These are phyloP conservation scores for Prototheca stagnorum DNA, from an alignment of 163 green algal species.

Conservation along the genomic window DNA sequence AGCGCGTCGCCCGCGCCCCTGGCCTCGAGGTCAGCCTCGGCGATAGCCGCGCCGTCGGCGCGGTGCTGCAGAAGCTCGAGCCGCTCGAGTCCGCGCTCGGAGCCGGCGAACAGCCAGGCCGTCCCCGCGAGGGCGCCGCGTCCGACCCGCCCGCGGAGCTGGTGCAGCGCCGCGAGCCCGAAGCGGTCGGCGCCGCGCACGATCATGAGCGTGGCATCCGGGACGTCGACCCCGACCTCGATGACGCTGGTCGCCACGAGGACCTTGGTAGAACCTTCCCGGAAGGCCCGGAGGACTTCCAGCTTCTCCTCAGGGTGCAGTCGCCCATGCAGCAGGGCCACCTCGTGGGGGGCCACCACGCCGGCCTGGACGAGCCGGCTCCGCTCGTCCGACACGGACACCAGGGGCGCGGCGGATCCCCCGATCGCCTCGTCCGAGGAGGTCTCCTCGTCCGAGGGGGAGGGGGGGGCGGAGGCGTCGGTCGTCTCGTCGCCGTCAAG, in stretches of 20 bases:
- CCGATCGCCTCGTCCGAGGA: too few species aligned
- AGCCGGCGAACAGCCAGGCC: slow-evolving; percentile 31
- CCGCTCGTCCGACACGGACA: slow-evolving; percentile 32
- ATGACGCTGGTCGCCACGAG: slow-evolving; percentile 78
- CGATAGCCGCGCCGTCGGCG: slow-evolving; percentile 49
- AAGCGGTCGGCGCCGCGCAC: slow-evolving; percentile 81
- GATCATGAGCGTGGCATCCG: slow-evolving; percentile 71
- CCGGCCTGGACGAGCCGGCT: slow-evolving; percentile 15
- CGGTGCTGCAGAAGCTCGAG: slow-evolving; percentile 32
- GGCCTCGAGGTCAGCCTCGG: slow-evolving; percentile 44
- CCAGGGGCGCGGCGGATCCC: too few species aligned
- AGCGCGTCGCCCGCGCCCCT: slow-evolving; percentile 22
- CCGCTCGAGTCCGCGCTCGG: slow-evolving; percentile 1
- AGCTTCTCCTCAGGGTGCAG: slow-evolving; percentile 64
- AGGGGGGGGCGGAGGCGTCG: too few species aligned
- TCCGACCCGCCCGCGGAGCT: slow-evolving; percentile 79
- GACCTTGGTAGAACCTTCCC: slow-evolving; percentile 37
- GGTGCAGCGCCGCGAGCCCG: slow-evolving; percentile 86
- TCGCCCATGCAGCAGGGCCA: slow-evolving; percentile 64
- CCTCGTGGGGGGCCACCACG: slow-evolving; percentile 10
- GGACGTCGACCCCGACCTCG: slow-evolving; percentile 83
- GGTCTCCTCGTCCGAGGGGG: too few species aligned
- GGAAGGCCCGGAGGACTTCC: slow-evolving; percentile 44
- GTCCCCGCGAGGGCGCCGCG: slow-evolving; percentile 26
- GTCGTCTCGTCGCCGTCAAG: too few species aligned